Evolutionary conservation across 768 basidiomycete species (phyloP), one percentile per base, ranked within the genome.

Genomic region (Termitomyces sp.): DNA sequence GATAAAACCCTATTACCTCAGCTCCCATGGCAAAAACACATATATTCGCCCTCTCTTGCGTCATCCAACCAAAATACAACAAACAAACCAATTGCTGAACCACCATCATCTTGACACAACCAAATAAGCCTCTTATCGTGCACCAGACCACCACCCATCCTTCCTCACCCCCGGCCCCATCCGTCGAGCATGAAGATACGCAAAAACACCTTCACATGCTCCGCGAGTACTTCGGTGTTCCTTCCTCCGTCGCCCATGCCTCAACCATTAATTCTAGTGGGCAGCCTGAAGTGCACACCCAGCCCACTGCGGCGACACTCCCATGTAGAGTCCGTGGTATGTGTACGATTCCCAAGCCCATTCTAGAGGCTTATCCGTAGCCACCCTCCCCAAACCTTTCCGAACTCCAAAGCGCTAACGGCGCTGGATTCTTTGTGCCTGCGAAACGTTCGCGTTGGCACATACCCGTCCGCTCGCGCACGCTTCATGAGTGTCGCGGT

Each of bases 401-500:
- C 11, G 39, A 52, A 12, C 42, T 52, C 17, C 37, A 23, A 21
- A 52, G 40, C 27, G 35, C 16, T 37, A 6, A 37, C 16, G 51
- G 40, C 41, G 51, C 51, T 19, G 51, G 51, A 5, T 52, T 52
- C 28, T 52, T 52, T 11, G 51, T 32, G 27, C 28, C 51, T 10
- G 39, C 51, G 21, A 19, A 42, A 14, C 40, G 27, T 28, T 40
- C 40, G 10, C 51, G 28, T 3, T 14, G 51, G 30, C 19, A 28
- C 2, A 21, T 52, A 3, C 51, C 35, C 2, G 17, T 52, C 14
- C 35, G 27, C 19, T 35, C 54, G 19, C 28, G 50, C 19, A 52
- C 58, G 21, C 50, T 59, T 1, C 43, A 48, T 21, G 54, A 59
- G 40, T 49, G 58, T 25, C 44, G 58, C 17, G 58, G 58, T 16